Evolutionary conservation across 306 rosid genomes (phyloP).

Genomic region (Quercus glauca): DNA sequence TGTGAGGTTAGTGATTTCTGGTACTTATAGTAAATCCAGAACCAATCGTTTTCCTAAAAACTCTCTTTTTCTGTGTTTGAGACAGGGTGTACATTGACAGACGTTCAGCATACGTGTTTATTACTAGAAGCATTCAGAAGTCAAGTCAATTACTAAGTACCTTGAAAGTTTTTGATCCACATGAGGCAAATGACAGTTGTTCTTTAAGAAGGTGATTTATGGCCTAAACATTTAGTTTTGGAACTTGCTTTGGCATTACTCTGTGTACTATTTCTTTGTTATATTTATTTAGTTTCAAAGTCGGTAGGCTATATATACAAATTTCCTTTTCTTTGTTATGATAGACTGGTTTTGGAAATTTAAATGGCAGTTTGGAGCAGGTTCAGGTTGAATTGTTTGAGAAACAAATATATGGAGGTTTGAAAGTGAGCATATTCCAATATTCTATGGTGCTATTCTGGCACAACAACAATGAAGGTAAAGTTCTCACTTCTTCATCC

Average conservation of each 20-base stretch:
- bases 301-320: not conserved
- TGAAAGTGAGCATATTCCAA: conserved; percentile 77
- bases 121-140: conserved; percentile 71
- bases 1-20: conserved; percentile 65
- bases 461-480: conserved; percentile 55
- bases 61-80: conserved; percentile 22
- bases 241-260: conserved; percentile 1
- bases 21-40: conserved; percentile 14
- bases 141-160: conserved; percentile 59
- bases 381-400: conserved; percentile 90
- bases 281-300: not conserved
- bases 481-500: conserved; percentile 21
- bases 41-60: conserved; percentile 17
- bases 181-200: conserved; percentile 36
- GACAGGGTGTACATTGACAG: conserved; percentile 56
- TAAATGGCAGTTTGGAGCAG: conserved; percentile 99
- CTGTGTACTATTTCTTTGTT: not conserved
- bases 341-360: conserved; percentile 79
- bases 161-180: conserved; percentile 48
- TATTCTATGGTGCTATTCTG: conserved; percentile 72
- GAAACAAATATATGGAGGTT: conserved; percentile 72
- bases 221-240: not conserved
- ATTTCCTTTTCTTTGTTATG: conserved; percentile 33
- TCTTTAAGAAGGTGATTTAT: conserved; percentile 61
- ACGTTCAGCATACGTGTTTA: conserved; percentile 58